Conservation (phyloP, 805 yeast species). For the Deakozyma indianensis region DNA sequence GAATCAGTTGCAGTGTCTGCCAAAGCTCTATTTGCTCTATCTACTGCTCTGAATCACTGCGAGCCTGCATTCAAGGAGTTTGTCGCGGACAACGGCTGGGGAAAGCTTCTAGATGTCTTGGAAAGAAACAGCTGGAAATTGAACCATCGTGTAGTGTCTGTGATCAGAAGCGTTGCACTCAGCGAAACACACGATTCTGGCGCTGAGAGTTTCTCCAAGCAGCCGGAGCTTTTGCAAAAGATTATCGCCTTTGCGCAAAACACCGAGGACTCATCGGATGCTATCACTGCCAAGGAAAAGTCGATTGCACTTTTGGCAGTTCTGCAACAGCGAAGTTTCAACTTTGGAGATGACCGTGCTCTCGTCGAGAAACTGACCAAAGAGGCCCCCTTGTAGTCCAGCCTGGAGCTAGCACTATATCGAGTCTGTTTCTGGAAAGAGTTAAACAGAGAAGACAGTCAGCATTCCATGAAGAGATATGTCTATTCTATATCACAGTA, state of each 20-base stretch:
- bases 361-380: background rate
- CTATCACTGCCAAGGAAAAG: constrained; percentile 1
- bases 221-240: background rate
- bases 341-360: background rate
- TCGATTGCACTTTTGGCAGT: background rate
- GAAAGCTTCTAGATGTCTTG: constrained; percentile 24
- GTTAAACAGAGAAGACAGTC: too few relatives aligned
- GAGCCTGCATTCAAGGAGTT: constrained; percentile 41
- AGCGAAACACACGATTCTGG: background rate
- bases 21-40: constrained; percentile 67
- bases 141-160: background rate
- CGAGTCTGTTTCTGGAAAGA: too few relatives aligned
- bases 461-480: too few relatives aligned
- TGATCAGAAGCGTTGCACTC: background rate
- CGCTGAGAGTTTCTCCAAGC: background rate
- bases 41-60: constrained; percentile 61
- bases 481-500: too few relatives aligned
- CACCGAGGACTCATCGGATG: background rate
- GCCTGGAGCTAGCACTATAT: too few relatives aligned
- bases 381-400: too few relatives aligned
- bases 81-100: constrained; percentile 48
- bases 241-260: background rate
- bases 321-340: background rate
- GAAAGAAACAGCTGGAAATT: background rate
- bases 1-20: constrained; percentile 25